These are phyloP conservation scores for Polygonum maritimum DNA, from an alignment of 148 eudicot genomes.

Conservation along the genomic window DNA sequence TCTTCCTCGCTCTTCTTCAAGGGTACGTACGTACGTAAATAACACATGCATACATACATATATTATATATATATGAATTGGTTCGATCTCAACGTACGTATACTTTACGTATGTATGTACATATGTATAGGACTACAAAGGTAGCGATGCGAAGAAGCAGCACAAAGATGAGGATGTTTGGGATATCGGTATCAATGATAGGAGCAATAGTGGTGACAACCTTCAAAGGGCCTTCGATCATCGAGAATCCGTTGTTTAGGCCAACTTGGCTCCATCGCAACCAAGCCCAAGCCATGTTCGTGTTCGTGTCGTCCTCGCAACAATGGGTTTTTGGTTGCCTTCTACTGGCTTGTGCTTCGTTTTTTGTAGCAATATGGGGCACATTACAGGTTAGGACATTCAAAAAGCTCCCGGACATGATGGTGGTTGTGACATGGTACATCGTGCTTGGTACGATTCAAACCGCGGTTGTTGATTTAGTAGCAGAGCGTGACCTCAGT, in stretches of 20 bases:
- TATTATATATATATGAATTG: not conserved
- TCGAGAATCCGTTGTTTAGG: slow-evolving; percentile 14
- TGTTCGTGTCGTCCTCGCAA: slow-evolving; percentile 34
- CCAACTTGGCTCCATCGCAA: slow-evolving; percentile 18
- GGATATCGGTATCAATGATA: slow-evolving; percentile 25
- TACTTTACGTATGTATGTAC: not conserved
- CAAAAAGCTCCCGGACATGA: slow-evolving; percentile 38
- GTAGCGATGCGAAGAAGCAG: slow-evolving; percentile 28
- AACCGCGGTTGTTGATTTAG: slow-evolving; percentile 39
- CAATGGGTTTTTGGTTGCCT: slow-evolving; percentile 51
- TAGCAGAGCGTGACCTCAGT: slow-evolving; percentile 40
- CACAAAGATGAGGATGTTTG: slow-evolving; percentile 34
- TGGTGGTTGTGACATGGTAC: slow-evolving; percentile 57
- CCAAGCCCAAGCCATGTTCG: slow-evolving; percentile 16
- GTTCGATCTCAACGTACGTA: no score
- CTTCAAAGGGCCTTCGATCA: slow-evolving; percentile 40
- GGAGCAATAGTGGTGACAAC: slow-evolving; percentile 36
- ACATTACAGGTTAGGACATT: slow-evolving; percentile 1
- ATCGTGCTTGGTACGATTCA: slow-evolving; percentile 55
- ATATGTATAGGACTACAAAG: slow-evolving; percentile 29
- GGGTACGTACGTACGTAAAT: slow-evolving; percentile 23
- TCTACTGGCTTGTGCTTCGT: slow-evolving; percentile 50
- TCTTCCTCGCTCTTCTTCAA: slow-evolving; percentile 43
- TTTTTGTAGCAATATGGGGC: slow-evolving; percentile 53
- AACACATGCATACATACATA: not conserved